phyloP scores from a whole-genome alignment of 345 rosid genomes.

The Lepidium africanum region DNA sequence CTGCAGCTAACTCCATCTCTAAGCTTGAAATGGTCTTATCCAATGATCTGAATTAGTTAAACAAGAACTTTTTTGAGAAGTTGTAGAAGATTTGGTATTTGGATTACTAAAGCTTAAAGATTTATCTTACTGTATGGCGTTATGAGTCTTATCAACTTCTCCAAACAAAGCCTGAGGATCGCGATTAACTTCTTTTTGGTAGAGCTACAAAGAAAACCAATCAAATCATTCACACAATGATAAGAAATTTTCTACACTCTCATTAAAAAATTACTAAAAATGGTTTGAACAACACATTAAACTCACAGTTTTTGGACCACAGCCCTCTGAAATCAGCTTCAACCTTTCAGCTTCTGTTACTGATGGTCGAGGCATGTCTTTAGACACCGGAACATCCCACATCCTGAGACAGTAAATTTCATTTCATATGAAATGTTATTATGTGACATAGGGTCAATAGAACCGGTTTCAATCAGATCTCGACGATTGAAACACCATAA shows the following conservation, averaged over 20 bases:
- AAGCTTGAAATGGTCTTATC: constrained; percentile 91
- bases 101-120: background rate
- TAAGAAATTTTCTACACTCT: background rate
- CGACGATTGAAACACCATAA: background rate
- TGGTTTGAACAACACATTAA: background rate
- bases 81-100: background rate
- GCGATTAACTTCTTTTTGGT: constrained; percentile 61
- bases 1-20: constrained; percentile 97
- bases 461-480: background rate
- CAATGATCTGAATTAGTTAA: constrained; percentile 45
- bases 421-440: background rate
- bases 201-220: constrained; percentile 33
- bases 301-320: constrained; percentile 60
- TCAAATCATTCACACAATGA: constrained; percentile 24
- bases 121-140: constrained; percentile 69
- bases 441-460: background rate
- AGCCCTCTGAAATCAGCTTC: constrained; percentile 74
- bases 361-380: constrained; percentile 48
- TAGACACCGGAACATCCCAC: constrained; percentile 64
- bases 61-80: background rate
- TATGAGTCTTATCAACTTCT: constrained; percentile 69
- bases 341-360: constrained; percentile 64
- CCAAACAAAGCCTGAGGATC: constrained; percentile 55
- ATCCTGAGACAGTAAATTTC: constrained; percentile 40
- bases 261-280: too few relatives aligned